Evolutionary conservation across 2,329 filamentous ascomycete species (phyloP).

Genomic region (Dothideomycetidae sp.): DNA sequence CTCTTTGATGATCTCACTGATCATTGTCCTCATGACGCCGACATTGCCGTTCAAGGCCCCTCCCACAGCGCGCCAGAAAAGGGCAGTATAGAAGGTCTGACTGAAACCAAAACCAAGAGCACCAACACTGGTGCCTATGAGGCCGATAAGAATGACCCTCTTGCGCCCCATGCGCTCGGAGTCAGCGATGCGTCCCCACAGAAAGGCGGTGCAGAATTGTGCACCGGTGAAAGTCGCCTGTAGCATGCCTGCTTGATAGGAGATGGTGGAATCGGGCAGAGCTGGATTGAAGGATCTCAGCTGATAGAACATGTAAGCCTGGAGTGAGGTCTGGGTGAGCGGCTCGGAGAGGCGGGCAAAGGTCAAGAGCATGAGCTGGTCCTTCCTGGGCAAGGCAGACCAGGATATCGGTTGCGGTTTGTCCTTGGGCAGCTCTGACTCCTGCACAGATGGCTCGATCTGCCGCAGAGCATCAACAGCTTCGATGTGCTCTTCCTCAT

Average conservation of each 20-base stretch:
- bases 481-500: constrained; percentile 11
- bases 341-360: constrained; percentile 70
- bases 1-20: constrained; percentile 56
- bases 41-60: constrained; percentile 59
- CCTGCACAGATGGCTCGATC: too few relatives aligned
- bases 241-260: constrained; percentile 62
- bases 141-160: constrained; percentile 60
- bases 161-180: constrained; percentile 55
- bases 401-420: constrained; percentile 46
- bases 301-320: constrained; percentile 78
- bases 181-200: constrained; percentile 62
- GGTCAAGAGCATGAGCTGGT: constrained; percentile 63
- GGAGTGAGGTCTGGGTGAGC: constrained; percentile 61
- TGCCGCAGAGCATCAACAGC: constrained; percentile 1
- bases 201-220: constrained; percentile 68
- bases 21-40: constrained; percentile 61
- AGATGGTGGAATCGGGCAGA: constrained; percentile 48
- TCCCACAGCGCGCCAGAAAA: constrained; percentile 51
- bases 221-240: constrained; percentile 67
- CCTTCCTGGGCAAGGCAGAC: constrained; percentile 59
- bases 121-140: constrained; percentile 53
- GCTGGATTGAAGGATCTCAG: constrained; percentile 55
- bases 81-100: constrained; percentile 44
- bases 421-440: constrained; percentile 7
- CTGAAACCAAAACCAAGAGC: constrained; percentile 58